Evolutionary conservation across 2,329 filamentous ascomycete genomes (phyloP), one percentile per base, ranked within the genome.

Genomic region (Didymella glomerata): DNA sequence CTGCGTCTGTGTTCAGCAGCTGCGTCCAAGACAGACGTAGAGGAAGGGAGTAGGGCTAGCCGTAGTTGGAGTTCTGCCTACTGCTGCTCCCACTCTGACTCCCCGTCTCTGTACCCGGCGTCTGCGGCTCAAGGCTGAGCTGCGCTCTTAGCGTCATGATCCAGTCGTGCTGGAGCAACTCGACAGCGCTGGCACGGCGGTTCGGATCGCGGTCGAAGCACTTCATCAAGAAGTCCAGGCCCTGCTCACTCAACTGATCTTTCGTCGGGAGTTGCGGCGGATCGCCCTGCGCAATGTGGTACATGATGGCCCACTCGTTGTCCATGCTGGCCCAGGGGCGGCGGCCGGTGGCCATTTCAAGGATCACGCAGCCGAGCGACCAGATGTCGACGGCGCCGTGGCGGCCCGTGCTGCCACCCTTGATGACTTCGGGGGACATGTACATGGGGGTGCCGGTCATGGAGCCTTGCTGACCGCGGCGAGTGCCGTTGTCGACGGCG

Each of bases 271-370:
- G 83, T 74, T 92, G 90, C 6, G 95, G 95, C 48, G 93, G 91
- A 70, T 97, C 96, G 65, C 95, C 95, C 75, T 97, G 94, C 1
- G 95, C 95, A 72, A 99, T 99, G 81, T 98, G 98, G 84, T 97
- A 99, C 95, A 99, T 99, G 80, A 99, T 98, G 41, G 95, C 95
- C 93, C 93, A 99, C 78, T 99, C 95, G 75, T 99, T 99, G 81
- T 99, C 95, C 46, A 98, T 87, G 65, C 90, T 92, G 25, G 93
- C 92, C 95, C 95, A 99, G 1, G 95, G 95, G 16, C 94, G 88
- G 62, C 93, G 87, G 20, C 95, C 95, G 0, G 95, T 99, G 3
- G 92, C 92, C 94, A 99, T 98, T 78, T 99, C 95, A 41, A 97
- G 86, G 65, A 99, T 92, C 36, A 99, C 95, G 74, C 95, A 99